Conservation (phyloP, 768 basidiomycete genomes). For the Gloeostereum incarnatum region DNA sequence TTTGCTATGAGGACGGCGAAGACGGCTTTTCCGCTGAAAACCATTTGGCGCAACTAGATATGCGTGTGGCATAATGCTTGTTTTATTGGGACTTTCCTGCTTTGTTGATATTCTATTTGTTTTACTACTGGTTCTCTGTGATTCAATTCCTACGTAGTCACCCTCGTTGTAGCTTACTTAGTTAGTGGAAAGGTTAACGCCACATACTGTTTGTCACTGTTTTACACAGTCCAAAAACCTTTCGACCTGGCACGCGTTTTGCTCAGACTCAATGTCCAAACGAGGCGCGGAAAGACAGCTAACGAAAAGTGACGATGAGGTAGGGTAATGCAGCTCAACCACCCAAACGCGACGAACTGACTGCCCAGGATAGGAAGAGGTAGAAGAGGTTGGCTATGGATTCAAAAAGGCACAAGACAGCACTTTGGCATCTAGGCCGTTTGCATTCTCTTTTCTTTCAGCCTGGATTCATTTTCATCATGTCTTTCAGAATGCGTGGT, state of each 20-base stretch:
- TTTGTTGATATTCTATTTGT: slow-evolving; percentile 1
- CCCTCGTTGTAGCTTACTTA: no score
- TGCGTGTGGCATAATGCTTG: slow-evolving; percentile 30
- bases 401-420: slow-evolving; percentile 56
- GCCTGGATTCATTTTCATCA: not conserved
- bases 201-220: no score
- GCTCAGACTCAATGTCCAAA: no score
- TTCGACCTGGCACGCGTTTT: no score
- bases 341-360: not conserved
- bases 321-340: slow-evolving; percentile 12
- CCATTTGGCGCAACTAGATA: slow-evolving; percentile 28
- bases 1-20: slow-evolving; percentile 41
- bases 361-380: slow-evolving; percentile 35
- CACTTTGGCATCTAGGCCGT: slow-evolving; percentile 49
- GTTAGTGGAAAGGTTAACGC: no score
- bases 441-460: slow-evolving; percentile 20
- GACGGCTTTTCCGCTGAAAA: slow-evolving; percentile 16
- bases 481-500: slow-evolving; percentile 44
- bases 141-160: no score
- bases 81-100: slow-evolving; percentile 15
- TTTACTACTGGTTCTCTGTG: not conserved
- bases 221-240: no score
- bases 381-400: no score
- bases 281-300: slow-evolving; percentile 68
- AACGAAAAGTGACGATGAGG: slow-evolving; percentile 41